Evolutionary conservation across 148 eudicot genomes (phyloP).

Genomic region (Selenicereus undatus): DNA sequence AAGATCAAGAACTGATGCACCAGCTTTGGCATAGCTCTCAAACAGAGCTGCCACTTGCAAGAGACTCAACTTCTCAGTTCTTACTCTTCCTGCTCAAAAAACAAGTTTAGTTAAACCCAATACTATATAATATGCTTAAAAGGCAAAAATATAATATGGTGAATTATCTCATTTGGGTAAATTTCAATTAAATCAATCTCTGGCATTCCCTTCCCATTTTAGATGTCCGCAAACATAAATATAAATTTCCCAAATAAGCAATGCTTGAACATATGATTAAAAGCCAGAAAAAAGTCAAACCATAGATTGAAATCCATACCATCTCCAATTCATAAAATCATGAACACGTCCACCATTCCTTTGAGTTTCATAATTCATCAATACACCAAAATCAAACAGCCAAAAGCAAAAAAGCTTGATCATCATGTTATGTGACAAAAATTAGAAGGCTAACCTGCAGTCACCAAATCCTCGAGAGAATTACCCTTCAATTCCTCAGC

Average conservation of each 20-base stretch:
- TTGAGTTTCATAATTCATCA: background rate
- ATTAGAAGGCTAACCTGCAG: conserved; percentile 29
- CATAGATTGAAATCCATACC: background rate
- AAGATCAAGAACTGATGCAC: conserved; percentile 47
- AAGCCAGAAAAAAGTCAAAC: conserved; percentile 1
- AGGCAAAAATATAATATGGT: background rate
- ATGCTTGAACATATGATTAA: background rate
- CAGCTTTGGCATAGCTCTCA: conserved; percentile 39
- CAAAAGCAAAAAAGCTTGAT: background rate
- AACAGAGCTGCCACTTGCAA: conserved; percentile 50
- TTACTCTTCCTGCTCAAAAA: conserved; percentile 27
- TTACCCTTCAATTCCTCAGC: conserved; percentile 20
- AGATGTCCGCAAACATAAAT: background rate
- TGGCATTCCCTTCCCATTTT: background rate
- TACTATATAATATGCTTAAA: background rate
- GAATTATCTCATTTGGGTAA: conserved; percentile 1
- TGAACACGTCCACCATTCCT: background rate
- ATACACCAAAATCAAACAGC: background rate
- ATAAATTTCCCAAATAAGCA: background rate
- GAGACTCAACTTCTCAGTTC: conserved; percentile 44
- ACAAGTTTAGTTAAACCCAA: conserved; percentile 11
- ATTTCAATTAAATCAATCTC: background rate
- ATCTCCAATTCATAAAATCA: background rate
- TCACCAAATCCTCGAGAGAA: conserved; percentile 24
- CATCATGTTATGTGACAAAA: conserved; percentile 4